phyloP scores from a whole-genome alignment of 495 filamentous ascomycete genomes.

The Echria macrotheca region DNA sequence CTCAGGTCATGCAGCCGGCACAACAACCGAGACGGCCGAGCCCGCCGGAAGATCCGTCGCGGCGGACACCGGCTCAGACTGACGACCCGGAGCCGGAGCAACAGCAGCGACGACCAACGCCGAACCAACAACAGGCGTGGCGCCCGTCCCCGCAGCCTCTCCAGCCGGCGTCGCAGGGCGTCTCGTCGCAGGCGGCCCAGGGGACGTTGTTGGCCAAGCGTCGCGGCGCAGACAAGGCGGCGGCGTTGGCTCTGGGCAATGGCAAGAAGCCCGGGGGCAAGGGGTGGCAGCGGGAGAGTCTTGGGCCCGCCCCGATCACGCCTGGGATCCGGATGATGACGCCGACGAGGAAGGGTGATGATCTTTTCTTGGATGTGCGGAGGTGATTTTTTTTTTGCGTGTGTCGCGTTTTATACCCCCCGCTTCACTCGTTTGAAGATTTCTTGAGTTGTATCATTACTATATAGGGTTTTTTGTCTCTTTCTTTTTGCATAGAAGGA shows the following conservation, averaged over 20 bases:
- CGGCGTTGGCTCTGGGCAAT: constrained; percentile 30
- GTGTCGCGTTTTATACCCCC: too few species aligned
- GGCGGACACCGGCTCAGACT: constrained; percentile 7
- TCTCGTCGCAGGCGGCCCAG: not conserved
- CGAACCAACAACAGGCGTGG: not conserved
- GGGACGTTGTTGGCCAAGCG: constrained; percentile 43
- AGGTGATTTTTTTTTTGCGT: constrained; percentile 11
- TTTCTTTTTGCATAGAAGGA: not conserved
- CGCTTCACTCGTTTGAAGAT: too few species aligned
- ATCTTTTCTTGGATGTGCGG: constrained; percentile 39
- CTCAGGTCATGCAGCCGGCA: constrained; percentile 3
- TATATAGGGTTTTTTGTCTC: not conserved
- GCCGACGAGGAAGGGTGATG: constrained; percentile 41
- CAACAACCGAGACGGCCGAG: constrained; percentile 11
- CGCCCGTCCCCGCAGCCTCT: not conserved
- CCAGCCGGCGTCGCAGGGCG: not conserved
- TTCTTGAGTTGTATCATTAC: not conserved
- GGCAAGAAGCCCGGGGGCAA: constrained; percentile 14
- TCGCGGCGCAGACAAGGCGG: constrained; percentile 41
- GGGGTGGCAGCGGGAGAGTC: constrained; percentile 15
- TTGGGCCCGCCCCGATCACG: constrained; percentile 30
- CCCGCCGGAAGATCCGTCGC: too few species aligned
- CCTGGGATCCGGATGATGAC: constrained; percentile 47
- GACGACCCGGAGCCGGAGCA: not conserved
- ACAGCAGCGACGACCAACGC: not conserved